Evolutionary conservation across 768 basidiomycete species (phyloP).

Genomic region (Cystofilobasidium bisporidii): DNA sequence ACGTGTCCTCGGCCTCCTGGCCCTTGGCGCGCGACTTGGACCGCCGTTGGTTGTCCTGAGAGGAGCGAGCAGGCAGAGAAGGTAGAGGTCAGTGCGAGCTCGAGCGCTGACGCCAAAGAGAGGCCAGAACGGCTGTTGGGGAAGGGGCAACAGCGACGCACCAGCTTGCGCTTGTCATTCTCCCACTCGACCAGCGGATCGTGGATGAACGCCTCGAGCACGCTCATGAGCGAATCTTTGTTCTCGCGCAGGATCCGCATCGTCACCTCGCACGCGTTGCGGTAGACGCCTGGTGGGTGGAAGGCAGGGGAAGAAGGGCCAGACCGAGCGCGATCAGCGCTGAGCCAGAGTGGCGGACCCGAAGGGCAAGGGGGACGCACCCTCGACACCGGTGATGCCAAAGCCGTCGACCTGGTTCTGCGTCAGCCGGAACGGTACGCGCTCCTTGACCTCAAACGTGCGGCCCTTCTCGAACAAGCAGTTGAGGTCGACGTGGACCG

Average conservation of each 20-base stretch:
- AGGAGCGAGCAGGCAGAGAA: background rate
- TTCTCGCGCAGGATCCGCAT: conserved; percentile 77
- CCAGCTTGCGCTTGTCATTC: conserved; percentile 43
- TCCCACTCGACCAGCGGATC: conserved; percentile 97
- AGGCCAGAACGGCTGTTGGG: too few species aligned
- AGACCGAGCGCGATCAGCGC: too few species aligned
- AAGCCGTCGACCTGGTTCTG: conserved; percentile 86
- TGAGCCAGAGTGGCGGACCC: background rate
- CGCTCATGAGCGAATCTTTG: conserved; percentile 86
- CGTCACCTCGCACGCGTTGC: conserved; percentile 82
- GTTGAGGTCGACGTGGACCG: conserved; percentile 95
- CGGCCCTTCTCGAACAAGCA: conserved; percentile 96
- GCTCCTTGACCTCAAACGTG: conserved; percentile 73
- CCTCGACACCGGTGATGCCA: conserved; percentile 88
- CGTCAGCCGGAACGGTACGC: conserved; percentile 88
- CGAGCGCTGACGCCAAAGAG: too few species aligned
- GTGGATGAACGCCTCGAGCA: conserved; percentile 91
- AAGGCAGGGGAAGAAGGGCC: background rate
- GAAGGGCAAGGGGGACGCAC: conserved; percentile 38
- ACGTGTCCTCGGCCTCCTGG: conserved; percentile 48
- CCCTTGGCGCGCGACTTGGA: conserved; percentile 36
- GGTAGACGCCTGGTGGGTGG: conserved; percentile 59
- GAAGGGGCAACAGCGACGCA: background rate
- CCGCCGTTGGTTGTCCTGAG: background rate
- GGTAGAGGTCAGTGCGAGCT: background rate